Conservation (phyloP, 202 grass and related monocot species). For the Panicum hallii region DNA sequence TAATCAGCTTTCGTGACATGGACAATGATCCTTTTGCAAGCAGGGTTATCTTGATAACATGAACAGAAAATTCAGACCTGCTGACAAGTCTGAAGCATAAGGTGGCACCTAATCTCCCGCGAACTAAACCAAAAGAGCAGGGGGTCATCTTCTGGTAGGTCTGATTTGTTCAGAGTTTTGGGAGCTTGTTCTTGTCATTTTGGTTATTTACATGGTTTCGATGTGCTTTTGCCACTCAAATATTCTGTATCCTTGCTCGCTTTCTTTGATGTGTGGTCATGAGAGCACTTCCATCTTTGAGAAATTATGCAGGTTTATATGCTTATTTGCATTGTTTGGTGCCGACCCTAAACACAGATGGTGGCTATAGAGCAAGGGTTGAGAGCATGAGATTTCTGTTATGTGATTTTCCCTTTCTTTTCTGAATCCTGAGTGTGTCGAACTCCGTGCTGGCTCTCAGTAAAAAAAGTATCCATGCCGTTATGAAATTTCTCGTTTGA, state of each 20-base stretch:
- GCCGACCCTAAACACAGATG: too few species aligned
- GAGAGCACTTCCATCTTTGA: not conserved
- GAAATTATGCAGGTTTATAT: not conserved
- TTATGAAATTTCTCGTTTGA: too few species aligned
- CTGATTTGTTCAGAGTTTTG: not conserved
- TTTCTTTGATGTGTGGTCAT: not conserved
- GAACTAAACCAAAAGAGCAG: slow-evolving; percentile 8
- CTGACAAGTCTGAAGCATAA: too few species aligned
- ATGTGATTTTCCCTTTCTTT: too few species aligned
- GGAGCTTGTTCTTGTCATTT: not conserved
- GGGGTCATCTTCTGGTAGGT: slow-evolving; percentile 20
- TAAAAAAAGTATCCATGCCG: too few species aligned
- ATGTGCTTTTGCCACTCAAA: not conserved
- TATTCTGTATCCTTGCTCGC: not conserved
- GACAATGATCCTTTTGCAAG: slow-evolving; percentile 21
- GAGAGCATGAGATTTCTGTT: too few species aligned
- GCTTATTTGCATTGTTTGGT: too few species aligned
- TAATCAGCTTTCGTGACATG: slow-evolving; percentile 35
- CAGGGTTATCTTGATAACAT: slow-evolving; percentile 71
- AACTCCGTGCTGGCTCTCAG: too few species aligned
- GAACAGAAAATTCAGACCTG: too few species aligned
- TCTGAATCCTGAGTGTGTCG: too few species aligned
- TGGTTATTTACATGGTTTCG: slow-evolving; percentile 13
- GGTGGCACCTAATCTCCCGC: slow-evolving; percentile 21
- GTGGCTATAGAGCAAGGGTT: too few species aligned